Evolutionary conservation across 257 asterid genomes (phyloP), one percentile per base, ranked within the genome.

Genomic region (Scutellaria minor): DNA sequence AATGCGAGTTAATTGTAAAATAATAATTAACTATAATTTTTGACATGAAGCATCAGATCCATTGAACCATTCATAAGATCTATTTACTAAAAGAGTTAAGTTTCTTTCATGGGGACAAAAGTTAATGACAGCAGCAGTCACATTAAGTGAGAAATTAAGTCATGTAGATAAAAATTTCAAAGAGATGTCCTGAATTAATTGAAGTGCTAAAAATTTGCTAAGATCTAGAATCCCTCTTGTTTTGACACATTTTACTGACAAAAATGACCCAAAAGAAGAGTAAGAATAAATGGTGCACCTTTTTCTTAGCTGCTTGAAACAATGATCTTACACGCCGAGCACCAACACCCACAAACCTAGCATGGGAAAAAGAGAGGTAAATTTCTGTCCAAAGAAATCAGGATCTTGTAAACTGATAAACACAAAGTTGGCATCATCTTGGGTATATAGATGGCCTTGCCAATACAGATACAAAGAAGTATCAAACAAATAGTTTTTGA

Each of bases 271-370:
- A 1, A 27, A 55, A 39, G 20, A 27, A 57, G 76, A 47, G 18
- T 46, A 72, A 27, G 68, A 11, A 55, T 42, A 66, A 66, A 68
- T 61, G 73, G 40, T 66, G 18, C 59, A 94, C 97, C 97, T 94
- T 93, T 78, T 93, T 93, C 80, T 91, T 93, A 72, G 97, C 98
- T 35, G 96, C 98, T 90, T 94, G 98, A 81, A 94, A 94, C 84
- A 94, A 82, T 58, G 97, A 91, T 88, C 98, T 88, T 68, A 91
- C 98, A 69, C 98, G 96, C 14, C 98, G 96, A 74, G 97, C 98
- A 82, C 98, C 98, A 73, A 91, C 97, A 22, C 98, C 98, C 22
- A 94, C 98, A 86, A 91, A 94, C 98, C 98, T 94, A 83, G 72
- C 67, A 84, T 54, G 51, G 50, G 41, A 6, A 50, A 69, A 53